A percentile compares a stretch with the other conserved stretches of the same genome.
These are phyloP conservation scores for Coriolopsis trogii DNA, from an alignment of 1,284 basidiomycete genomes.

Conservation along the genomic window DNA sequence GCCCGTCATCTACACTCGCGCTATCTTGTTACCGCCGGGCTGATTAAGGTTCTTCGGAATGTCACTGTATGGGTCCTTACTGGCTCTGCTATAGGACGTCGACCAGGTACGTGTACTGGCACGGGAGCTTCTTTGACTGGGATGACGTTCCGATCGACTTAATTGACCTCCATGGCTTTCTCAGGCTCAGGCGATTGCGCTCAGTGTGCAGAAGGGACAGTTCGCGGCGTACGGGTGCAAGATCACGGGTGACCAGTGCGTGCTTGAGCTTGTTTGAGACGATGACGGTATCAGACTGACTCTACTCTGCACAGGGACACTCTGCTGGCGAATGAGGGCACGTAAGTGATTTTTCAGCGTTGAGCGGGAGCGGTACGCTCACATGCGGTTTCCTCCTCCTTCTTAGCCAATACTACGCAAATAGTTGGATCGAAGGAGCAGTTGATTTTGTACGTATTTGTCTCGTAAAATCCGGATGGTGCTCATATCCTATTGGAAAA, in stretches of 20 bases:
- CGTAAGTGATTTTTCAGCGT: conserved; percentile 39
- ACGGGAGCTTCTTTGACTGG: background rate
- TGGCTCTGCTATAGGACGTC: conserved; percentile 11
- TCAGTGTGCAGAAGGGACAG: conserved; percentile 53
- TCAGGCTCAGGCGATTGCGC: conserved; percentile 50
- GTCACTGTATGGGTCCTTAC: background rate
- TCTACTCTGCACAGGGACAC: conserved; percentile 32
- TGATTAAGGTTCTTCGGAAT: conserved; percentile 6
- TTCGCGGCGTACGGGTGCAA: conserved; percentile 56
- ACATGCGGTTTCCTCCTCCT: no score
- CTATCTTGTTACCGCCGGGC: conserved; percentile 1
- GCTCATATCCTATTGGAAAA: conserved; percentile 5
- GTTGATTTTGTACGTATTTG: conserved; percentile 49
- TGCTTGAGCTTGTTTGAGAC: conserved; percentile 34
- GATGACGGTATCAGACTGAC: background rate
- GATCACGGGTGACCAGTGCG: conserved; percentile 53
- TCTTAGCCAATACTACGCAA: conserved; percentile 28
- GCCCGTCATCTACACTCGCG: conserved; percentile 17
- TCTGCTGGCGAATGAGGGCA: conserved; percentile 47
- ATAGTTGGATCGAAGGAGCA: conserved; percentile 46
- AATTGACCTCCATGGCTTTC: background rate
- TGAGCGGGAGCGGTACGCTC: no score
- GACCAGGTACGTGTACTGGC: conserved; percentile 22
- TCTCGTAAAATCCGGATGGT: conserved; percentile 40
- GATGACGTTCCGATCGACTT: conserved; percentile 9